Conservation (phyloP, 2,329 filamentous ascomycete species). For the Bipolaris cookei region DNA sequence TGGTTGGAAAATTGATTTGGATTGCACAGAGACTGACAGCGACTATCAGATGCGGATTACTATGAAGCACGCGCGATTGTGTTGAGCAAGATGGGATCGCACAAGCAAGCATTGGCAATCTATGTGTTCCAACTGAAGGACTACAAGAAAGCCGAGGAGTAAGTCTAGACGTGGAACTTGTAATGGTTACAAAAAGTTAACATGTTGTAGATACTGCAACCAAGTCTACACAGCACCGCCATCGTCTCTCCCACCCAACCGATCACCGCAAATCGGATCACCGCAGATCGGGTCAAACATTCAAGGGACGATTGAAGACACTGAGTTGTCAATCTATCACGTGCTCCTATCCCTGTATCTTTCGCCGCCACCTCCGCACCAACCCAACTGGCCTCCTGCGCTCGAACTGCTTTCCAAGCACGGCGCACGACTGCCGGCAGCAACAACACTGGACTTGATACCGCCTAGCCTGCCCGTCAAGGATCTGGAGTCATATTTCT, state of each 20-base stretch:
- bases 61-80: constrained; percentile 90
- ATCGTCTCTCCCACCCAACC: constrained; percentile 43
- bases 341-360: constrained; percentile 89
- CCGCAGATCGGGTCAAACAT: neutral
- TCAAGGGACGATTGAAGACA: constrained; percentile 57
- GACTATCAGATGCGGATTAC: constrained; percentile 72
- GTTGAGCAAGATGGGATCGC: constrained; percentile 91
- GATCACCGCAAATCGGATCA: neutral
- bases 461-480: constrained; percentile 78
- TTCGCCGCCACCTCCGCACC: constrained; percentile 74
- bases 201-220: constrained; percentile 76
- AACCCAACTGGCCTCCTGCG: constrained; percentile 77
- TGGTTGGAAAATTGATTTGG: neutral
- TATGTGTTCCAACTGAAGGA: constrained; percentile 95
- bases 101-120: constrained; percentile 94
- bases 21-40: constrained; percentile 7
- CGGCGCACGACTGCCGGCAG: constrained; percentile 86
- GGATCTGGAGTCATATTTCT: constrained; percentile 88
- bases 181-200: neutral
- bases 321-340: constrained; percentile 83
- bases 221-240: constrained; percentile 68
- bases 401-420: constrained; percentile 89
- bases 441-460: constrained; percentile 84
- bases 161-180: constrained; percentile 2
- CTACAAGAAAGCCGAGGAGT: constrained; percentile 92